phyloP scores from a whole-genome alignment of 768 basidiomycete genomes.

The Fistulinella prunicolor region DNA sequence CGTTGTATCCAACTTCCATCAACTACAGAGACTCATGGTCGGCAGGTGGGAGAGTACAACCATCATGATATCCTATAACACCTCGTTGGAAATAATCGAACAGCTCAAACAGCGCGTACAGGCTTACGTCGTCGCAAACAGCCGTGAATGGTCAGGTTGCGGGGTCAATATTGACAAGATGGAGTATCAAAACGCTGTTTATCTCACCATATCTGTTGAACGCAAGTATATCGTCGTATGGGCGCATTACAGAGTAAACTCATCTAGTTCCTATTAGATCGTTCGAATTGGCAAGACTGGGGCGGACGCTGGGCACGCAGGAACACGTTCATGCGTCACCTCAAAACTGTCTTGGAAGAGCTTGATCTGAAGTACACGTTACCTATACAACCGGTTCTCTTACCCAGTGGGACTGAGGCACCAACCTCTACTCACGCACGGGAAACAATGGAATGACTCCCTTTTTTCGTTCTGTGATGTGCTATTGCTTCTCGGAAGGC shows the following conservation, averaged over 20 bases:
- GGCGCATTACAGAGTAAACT: neutral
- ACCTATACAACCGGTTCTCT: constrained; percentile 69
- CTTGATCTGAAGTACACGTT: constrained; percentile 68
- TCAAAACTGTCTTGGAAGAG: constrained; percentile 70
- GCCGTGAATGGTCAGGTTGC: constrained; percentile 68
- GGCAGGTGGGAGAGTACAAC: constrained; percentile 66
- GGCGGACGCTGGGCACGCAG: constrained; percentile 75
- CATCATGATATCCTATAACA: constrained; percentile 63
- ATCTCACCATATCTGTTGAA: constrained; percentile 66
- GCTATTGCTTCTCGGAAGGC: neutral
- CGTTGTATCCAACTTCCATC: constrained; percentile 19
- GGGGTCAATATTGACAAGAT: constrained; percentile 73
- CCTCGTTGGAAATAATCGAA: constrained; percentile 68
- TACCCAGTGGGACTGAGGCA: constrained; percentile 34
- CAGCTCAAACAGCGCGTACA: constrained; percentile 57
- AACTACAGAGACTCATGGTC: constrained; percentile 4
- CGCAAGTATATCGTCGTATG: constrained; percentile 42
- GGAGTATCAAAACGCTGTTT: constrained; percentile 72
- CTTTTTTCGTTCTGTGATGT: neutral
- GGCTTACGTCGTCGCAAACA: constrained; percentile 59
- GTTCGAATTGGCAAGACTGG: constrained; percentile 87
- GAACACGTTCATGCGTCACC: constrained; percentile 70
- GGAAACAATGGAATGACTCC: neutral
- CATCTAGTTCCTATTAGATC: constrained; percentile 42
- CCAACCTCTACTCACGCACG: neutral